These are phyloP conservation scores for Naganishia albida DNA, from an alignment of 1,284 basidiomycete species.

Conservation along the genomic window DNA sequence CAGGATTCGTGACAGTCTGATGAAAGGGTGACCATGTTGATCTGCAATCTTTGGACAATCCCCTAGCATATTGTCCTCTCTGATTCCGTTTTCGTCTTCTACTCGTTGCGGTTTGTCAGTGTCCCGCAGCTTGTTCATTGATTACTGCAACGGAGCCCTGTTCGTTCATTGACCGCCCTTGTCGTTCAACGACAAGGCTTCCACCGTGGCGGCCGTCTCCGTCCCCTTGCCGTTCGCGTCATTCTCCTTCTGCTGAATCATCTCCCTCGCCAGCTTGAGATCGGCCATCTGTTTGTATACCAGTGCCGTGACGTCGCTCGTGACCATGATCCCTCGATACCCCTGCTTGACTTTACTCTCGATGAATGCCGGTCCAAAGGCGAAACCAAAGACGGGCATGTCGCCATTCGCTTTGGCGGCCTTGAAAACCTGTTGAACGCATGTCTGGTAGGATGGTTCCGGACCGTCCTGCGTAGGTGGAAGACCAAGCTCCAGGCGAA, in stretches of 20 bases:
- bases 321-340: conserved; percentile 34
- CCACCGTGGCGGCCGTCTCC: neutral
- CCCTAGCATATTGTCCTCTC: too few relatives aligned
- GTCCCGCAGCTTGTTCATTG: too few relatives aligned
- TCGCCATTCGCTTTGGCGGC: conserved; percentile 31
- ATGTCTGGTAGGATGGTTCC: conserved; percentile 31
- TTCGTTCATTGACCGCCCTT: neutral
- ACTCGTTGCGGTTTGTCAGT: too few relatives aligned
- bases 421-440: conserved; percentile 30
- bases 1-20: too few relatives aligned
- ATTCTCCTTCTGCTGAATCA: conserved; percentile 12
- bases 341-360: conserved; percentile 34
- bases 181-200: conserved; percentile 7
- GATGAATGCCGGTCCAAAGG: conserved; percentile 28
- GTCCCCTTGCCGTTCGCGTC: neutral
- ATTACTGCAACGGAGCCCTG: too few relatives aligned
- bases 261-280: conserved; percentile 24
- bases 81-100: too few relatives aligned
- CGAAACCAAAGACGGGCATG: conserved; percentile 33
- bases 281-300: conserved; percentile 28
- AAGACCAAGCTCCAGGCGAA: conserved; percentile 35
- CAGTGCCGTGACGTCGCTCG: conserved; percentile 20
- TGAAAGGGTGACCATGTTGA: too few relatives aligned
- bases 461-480: conserved; percentile 34
- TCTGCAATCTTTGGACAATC: too few relatives aligned